These are phyloP conservation scores for Cryptococcus jaspeensis DNA, from an alignment of 1,284 basidiomycete genomes.

Conservation along the genomic window DNA sequence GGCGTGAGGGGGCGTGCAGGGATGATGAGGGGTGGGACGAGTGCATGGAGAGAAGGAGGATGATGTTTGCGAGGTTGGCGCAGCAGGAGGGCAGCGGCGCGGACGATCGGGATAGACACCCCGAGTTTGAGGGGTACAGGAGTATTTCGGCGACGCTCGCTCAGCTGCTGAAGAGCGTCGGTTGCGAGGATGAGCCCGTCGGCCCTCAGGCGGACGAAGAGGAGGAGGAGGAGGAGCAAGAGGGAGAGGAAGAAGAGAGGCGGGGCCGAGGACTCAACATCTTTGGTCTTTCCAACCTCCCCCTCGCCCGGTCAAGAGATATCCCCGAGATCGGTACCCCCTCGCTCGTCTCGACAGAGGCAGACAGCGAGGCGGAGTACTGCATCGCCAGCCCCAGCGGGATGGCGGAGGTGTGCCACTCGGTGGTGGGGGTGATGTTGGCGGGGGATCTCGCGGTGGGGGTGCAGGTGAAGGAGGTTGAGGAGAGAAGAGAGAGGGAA, in stretches of 20 bases:
- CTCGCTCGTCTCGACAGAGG: conserved; percentile 21
- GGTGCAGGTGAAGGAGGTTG: not conserved
- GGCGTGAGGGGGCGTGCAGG: conserved; percentile 10
- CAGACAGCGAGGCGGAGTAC: conserved; percentile 23
- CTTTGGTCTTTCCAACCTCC: conserved; percentile 1
- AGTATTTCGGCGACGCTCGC: conserved; percentile 40
- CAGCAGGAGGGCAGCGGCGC: conserved; percentile 10
- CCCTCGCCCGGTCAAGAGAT: not conserved
- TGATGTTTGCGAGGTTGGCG: conserved; percentile 47
- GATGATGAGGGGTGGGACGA: conserved; percentile 38
- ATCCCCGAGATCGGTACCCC: conserved; percentile 18
- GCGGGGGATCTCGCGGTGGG: not conserved
- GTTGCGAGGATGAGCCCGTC: conserved; percentile 2
- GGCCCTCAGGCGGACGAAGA: not conserved
- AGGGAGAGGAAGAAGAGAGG: conserved; percentile 1
- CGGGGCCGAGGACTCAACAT: not conserved
- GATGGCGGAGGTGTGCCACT: not conserved
- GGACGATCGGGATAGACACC: conserved; percentile 22
- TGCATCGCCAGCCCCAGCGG: conserved; percentile 19
- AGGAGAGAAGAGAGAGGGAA: not conserved
- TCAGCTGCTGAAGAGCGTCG: conserved; percentile 30
- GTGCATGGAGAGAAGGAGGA: conserved; percentile 43
- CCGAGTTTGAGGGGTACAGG: conserved; percentile 47
- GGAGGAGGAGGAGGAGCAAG: not conserved
- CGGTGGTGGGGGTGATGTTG: not conserved